A percentile compares a stretch with the other conserved stretches of the same genome.
These are phyloP conservation scores for Nepenthes mirabilis DNA, from an alignment of 148 eudicot species.

Conservation along the genomic window DNA sequence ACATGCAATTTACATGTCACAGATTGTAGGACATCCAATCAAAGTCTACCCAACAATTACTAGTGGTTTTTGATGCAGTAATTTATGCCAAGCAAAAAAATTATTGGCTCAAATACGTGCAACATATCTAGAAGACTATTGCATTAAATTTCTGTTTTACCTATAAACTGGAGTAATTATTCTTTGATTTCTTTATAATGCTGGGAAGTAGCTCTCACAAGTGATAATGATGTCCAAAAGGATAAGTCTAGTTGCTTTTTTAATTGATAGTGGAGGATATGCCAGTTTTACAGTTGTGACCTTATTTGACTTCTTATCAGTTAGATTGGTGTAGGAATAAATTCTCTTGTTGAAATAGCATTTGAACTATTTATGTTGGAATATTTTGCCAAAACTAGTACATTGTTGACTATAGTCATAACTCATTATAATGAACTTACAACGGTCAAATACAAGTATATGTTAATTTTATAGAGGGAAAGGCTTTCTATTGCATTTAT, in stretches of 20 bases:
- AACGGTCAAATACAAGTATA: conserved; percentile 89
- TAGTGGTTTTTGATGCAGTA: conserved; percentile 81
- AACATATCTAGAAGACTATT: no score
- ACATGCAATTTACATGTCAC: conserved; percentile 6
- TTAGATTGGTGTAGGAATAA: conserved; percentile 98
- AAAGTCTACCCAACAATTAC: conserved; percentile 54
- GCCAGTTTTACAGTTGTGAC: no score
- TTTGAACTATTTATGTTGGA: conserved; percentile 92
- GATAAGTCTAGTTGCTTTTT: no score
- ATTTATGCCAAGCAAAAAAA: not conserved
- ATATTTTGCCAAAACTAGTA: conserved; percentile 72
- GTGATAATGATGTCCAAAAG: no score
- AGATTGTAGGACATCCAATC: conserved; percentile 63
- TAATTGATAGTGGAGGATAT: no score
- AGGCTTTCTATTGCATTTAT: no score
- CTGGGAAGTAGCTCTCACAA: no score
- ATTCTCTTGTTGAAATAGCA: conserved; percentile 99
- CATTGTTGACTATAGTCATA: conserved; percentile 74
- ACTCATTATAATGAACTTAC: conserved; percentile 98
- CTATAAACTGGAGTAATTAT: no score
- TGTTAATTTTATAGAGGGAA: not conserved
- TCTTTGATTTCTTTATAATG: no score
- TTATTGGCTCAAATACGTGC: not conserved
- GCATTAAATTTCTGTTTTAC: no score
- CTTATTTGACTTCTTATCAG: conserved; percentile 2